A percentile compares a stretch with the other conserved stretches of the same genome.
These are phyloP conservation scores for Solanum chilense DNA, from an alignment of 257 asterid species.

Conservation along the genomic window DNA sequence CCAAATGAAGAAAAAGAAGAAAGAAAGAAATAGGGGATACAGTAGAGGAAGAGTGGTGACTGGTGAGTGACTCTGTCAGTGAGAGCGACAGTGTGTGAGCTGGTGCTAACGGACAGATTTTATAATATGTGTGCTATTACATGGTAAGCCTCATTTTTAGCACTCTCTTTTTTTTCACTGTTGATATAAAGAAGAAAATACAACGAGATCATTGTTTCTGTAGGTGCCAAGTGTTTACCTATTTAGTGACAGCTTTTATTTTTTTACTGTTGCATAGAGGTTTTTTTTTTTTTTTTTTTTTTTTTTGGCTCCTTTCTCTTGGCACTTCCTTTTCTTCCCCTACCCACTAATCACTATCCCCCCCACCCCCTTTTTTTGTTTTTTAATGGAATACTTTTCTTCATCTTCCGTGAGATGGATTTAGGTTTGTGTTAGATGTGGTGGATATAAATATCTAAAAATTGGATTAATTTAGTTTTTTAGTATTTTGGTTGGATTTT, in stretches of 20 bases:
- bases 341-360: neutral
- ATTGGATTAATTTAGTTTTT: too few relatives aligned
- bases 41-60: neutral
- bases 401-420: neutral
- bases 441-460: too few relatives aligned
- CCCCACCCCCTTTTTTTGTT: neutral
- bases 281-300: neutral
- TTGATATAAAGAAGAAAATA: neutral
- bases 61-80: conserved; percentile 9
- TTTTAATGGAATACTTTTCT: neutral
- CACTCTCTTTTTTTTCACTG: neutral
- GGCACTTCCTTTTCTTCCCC: neutral
- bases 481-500: too few relatives aligned
- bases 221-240: neutral
- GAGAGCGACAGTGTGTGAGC: neutral
- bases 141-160: neutral
- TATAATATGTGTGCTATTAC: neutral
- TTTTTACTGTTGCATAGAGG: neutral
- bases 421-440: neutral
- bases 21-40: neutral
- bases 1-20: conserved; percentile 31
- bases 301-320: neutral
- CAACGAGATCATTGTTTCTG: neutral
- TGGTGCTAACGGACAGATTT: neutral
- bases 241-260: neutral